phyloP scores from a whole-genome alignment of 805 yeast species.

The Sungouiella blattae region DNA sequence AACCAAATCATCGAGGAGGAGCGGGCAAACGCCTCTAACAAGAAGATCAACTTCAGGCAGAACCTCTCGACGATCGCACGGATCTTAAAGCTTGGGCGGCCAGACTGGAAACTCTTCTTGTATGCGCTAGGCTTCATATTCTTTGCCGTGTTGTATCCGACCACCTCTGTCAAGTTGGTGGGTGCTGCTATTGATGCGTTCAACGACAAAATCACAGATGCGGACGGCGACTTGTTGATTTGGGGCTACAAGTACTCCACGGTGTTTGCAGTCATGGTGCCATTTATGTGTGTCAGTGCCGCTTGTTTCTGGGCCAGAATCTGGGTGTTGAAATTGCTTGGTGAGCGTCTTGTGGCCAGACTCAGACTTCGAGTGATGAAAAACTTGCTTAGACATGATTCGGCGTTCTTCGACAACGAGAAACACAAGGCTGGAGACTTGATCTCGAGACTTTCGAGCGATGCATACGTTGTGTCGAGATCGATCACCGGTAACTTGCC shows the following conservation, averaged over 20 bases:
- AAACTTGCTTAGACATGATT: constrained; percentile 38
- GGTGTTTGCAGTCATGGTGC: constrained; percentile 40
- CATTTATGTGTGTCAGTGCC: constrained; percentile 41
- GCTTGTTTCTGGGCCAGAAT: constrained; percentile 46
- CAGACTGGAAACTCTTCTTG: constrained; percentile 35
- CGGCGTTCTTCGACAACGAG: constrained; percentile 40
- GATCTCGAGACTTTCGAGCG: constrained; percentile 41
- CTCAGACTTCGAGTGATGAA: constrained; percentile 41
- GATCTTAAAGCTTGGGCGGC: constrained; percentile 36
- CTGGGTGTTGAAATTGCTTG: constrained; percentile 37
- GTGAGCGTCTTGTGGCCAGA: constrained; percentile 43
- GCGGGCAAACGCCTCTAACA: constrained; percentile 19
- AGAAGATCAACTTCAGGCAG: constrained; percentile 27
- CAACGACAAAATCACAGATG: constrained; percentile 31
- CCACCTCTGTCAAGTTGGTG: constrained; percentile 40
- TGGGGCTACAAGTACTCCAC: constrained; percentile 45
- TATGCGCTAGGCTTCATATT: constrained; percentile 39
- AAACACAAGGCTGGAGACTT: constrained; percentile 46
- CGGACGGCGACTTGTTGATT: constrained; percentile 36
- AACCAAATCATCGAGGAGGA: constrained; percentile 24
- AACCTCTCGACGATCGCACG: constrained; percentile 36
- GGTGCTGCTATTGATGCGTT: constrained; percentile 44
- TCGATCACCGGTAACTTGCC: constrained; percentile 43
- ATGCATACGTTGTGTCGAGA: constrained; percentile 44
- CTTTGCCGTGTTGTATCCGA: constrained; percentile 43